Base-by-base conservation (phyloP, 169 alveolate genomes). In the Sarcocystis neurona region DNA sequence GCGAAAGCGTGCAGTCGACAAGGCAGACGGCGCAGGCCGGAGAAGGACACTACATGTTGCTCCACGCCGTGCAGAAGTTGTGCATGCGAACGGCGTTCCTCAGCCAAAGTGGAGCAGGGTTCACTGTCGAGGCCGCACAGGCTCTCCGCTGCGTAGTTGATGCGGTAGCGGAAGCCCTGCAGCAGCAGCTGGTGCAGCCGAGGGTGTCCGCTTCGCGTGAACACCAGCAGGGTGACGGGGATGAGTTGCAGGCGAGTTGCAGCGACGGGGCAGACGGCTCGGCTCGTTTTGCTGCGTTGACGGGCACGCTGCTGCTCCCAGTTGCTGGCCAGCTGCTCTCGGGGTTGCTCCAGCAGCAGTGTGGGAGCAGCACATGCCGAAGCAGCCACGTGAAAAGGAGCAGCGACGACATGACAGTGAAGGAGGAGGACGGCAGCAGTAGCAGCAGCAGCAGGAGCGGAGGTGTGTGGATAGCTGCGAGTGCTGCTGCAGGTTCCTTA, bases 41-140 rank as follows among this genome's bases (percentile, higher is more conserved):
- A 20, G 41, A 66, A 32, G 34, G 39, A 20, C 18, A 8, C 8
- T n/a, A 18, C 41, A 53, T 0, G 41, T n/a, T 41, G 23, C 85
- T 18, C 47, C 8, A 27, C 23, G 68, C 70, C 46, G 60, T 46
- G 30, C 46, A 77, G 44, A 32, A 30, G 0, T n/a, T 47, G 46
- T 77, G 60, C 85, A 23, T 77, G 46, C 60, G n/a, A 44, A 41
- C 30, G 43, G 82, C 82, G 8, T 72, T 72, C 82, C 53, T 72
- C 41, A 39, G 58, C 56, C 39, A 53, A 27, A n/a, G n/a, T n/a
- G 41, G 27, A 18, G 82, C 82, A 2, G 82, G 82, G 4, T 56
- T 47, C 34, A 72, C 85, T 41, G 34, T n/a, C 66, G 70, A 41
- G 1, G 68, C 85, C 68, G 70, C 85, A 12, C 50, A 43, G 8